Base-by-base conservation (phyloP, 2,329 filamentous ascomycete species). In the Juglanconis juglandina region DNA sequence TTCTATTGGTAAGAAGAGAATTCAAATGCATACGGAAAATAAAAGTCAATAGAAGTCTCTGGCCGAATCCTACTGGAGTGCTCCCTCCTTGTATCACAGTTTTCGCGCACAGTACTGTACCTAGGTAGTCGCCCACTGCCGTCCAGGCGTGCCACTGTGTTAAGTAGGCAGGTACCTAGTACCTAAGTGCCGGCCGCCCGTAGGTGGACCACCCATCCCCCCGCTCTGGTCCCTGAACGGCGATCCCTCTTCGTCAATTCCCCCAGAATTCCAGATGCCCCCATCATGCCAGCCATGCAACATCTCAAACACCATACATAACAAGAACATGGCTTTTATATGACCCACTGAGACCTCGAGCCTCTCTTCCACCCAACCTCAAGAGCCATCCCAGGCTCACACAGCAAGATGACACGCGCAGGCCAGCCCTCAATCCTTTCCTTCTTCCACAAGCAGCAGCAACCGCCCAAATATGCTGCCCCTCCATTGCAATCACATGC, bases 351-450 rank as follows among this genome's bases (percentile, higher is more conserved):
- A 47, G 5, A 30, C 44, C 2, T 7, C 44, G 4, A 10, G 3
- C 33, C 35, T 11, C 3, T n/a, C 14, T 37, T 14, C 14, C 33
- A 52, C 6, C 30, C n/a, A 53, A 1, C 39, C 24, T 24, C 10
- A 5, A n/a, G 39, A 17, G 34, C 17, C 50, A 5, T 41, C 34
- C 9, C 50, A 42, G 10, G 50, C 35, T 53, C 50, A 53, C 3
- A 30, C 34, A 5, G 10, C 17, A 41, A 41, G 1, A 76, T 77
- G 75, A 71, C 74, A 61, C 70, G 72, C 53, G 66, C 72, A 46
- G 51, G 52, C 33, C 72, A 76, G 68, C 73, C 80, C 44, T 87
- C 85, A 50, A 87, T 88, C 67, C 82, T 81, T 57, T 86, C 83
- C 57, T 88, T 88, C 75, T 87, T 88, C 71, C 77, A 79, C 35